Evolutionary conservation across 1,284 basidiomycete species (phyloP), one percentile per base, ranked within the genome.

Genomic region (Fomitopsis palustris): DNA sequence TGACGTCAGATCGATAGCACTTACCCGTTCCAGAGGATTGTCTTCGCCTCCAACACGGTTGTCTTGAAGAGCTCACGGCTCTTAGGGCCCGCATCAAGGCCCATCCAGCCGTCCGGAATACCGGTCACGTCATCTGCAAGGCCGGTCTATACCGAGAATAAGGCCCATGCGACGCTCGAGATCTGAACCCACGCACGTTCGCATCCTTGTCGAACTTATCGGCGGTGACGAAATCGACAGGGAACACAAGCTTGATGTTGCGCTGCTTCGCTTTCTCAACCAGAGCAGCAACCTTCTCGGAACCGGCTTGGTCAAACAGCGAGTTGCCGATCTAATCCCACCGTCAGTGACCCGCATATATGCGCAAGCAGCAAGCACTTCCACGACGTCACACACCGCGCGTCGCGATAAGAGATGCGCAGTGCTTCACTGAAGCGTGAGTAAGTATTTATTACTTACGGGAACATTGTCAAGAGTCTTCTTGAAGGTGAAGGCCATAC

Each of bases 401-500:
- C 8, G 45, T 27, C 38, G 49, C 41, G 42, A 61, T 17, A 6
- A 5, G 19, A n/a, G 16, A n/a, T 16, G 1, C 9, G n/a, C 17
- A 29, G 16, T 6, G 35, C 35, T 10, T 14, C 35, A 23, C 25
- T 27, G 21, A 3, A 27, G 4, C 16, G 25, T 10, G 45, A 21
- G 4, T 1, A 29, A 4, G 38, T n/a, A n/a, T n/a, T n/a, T n/a
- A n/a, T n/a, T n/a, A 64, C 62, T 66, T 68, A 92, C 92, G 53
- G 86, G 70, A 60, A 96, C 84, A 65, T 86, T 83, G 63, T 98
- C 83, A 56, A 98, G 82, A 7, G 88, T 92, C 83, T 98, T 99
- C 80, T 97, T 96, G 84, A 99, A 99, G 62, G 96, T 99, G 79
- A 98, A 99, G 53, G 95, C 93, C 96, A 99, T 99, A 52, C 96